Base-by-base conservation (phyloP, 1,284 basidiomycete genomes). In the Pseudozyma flocculosa region DNA sequence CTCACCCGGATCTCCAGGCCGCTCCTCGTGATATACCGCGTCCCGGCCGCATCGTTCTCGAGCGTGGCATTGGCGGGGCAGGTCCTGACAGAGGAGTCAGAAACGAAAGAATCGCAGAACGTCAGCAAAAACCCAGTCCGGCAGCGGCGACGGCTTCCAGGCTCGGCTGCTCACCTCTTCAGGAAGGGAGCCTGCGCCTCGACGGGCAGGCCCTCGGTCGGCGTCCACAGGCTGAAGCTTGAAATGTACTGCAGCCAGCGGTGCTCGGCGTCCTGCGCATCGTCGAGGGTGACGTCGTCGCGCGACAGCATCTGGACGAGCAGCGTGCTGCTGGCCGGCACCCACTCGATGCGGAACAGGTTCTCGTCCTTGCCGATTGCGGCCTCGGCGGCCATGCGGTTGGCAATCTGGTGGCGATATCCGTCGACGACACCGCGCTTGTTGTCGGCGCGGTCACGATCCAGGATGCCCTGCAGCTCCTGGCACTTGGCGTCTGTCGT, bases 211-310 rank as follows among this genome's bases (percentile, higher is more conserved):
- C 75, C 75, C 47, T 78, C 75, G 11, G 75, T 78, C 3, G 75
- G 74, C n/a, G 70, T 66, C 68, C 72, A 76, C 7, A 76, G 65
- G 48, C 70, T 87, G 79, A 87, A 97, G 10, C 88, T 88, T 50
- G 92, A 88, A 54, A 96, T 86, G 80, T 97, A 97, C 3, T 87
- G 83, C 64, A 90, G 87, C 91, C 92, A 93, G 45, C 88, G 83
- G 40, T 88, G 87, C 39, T 88, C 88, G 49, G 87, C 80, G 17
- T 87, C 88, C 76, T 89, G 89, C 0, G 88, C 86, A 71, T 94
- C 90, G 68, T 95, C 90, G 36, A 88, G 84, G 44, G 86, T 88
- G 2, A 87, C 84, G 74, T 96, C 93, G 63, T 94, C 92, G 74
- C 90, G 90, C 18, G 88, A 89, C 23, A 96, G 84, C 29, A 97